These are phyloP conservation scores for Carex myosuroides DNA, from an alignment of 176 grass and related monocot species.

Conservation along the genomic window DNA sequence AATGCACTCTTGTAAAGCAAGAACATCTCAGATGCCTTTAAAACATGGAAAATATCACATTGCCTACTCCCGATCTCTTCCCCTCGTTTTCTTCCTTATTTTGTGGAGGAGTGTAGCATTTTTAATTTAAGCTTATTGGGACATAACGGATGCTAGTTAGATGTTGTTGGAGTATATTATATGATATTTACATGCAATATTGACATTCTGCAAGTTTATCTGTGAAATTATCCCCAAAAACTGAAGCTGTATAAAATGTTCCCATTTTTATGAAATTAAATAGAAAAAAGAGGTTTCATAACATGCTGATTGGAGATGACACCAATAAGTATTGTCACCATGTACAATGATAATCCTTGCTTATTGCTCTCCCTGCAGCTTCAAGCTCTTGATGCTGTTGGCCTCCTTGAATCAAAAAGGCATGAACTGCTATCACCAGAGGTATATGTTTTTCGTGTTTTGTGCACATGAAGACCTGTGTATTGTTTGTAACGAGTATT, in stretches of 20 bases:
- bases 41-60: not conserved
- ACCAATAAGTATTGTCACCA: not conserved
- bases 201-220: not conserved
- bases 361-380: constrained; percentile 38
- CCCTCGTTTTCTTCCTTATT: not conserved
- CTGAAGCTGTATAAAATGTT: not conserved
- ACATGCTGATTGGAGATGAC: not conserved
- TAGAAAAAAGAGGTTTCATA: not conserved
- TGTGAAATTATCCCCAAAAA: not conserved
- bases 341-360: not conserved
- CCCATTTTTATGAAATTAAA: not conserved
- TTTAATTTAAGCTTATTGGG: not conserved
- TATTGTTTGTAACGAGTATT: not conserved
- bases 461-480: not conserved
- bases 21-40: not conserved
- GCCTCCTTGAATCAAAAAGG: constrained; percentile 38
- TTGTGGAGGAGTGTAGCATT: not conserved
- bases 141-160: not conserved
- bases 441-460: constrained; percentile 35
- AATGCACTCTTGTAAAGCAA: not conserved
- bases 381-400: constrained; percentile 56
- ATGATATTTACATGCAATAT: not conserved
- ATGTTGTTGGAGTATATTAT: not conserved
- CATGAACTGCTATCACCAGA: constrained; percentile 25
- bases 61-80: not conserved